Base-by-base conservation (phyloP, 1,284 basidiomycete genomes). In the Trametes sp. region DNA sequence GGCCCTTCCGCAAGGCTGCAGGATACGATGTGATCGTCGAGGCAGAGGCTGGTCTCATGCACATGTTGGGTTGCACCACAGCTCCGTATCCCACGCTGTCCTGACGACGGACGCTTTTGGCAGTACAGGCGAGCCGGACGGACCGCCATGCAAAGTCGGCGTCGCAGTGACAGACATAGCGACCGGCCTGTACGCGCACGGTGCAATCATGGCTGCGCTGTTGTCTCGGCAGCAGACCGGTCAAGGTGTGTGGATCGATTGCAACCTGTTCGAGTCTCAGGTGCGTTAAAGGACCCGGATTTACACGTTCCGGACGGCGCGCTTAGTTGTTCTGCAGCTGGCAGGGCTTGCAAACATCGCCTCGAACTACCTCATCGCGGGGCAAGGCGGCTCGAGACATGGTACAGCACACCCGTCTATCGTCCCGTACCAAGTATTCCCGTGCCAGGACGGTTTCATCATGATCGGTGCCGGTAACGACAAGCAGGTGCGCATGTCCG, bases 381-480 rank as follows among this genome's bases (percentile, higher is more conserved):
- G 92, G 1, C 80, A 92, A 76, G 94, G 97, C 75, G 96, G 92
- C 10, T 83, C 84, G n/a, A 82, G 96, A 54, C 90, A 95, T 75
- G 96, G 96, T 26, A 98, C 96, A 31, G 87, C 93, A 1, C 96
- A 98, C 74, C 92, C 94, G 14, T 94, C 92, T 10, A 90, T 96
- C 70, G 95, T 95, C 2, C 95, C 95, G 0, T 97, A 96, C 77
- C 92, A 96, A 76, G 94, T 93, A 8, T 96, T 98, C 75, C 87
- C 91, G 0, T 96, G 95, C 74, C 85, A 88, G 72, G 89, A 95
- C 73, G 92, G 93, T n/a, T 95, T 88, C 74, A 78, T 98, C 63
- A 97, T 98, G 95, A 88, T 98, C 59, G 95, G 95, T 48, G 95
- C 94, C 2, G 96, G 95, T 1, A 98, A 97, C 77, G 89, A 97